A percentile compares a stretch with the other conserved stretches of the same genome.
These are phyloP conservation scores for Aspergillus glaucus DNA, from an alignment of 2,329 filamentous ascomycete genomes.

Conservation along the genomic window DNA sequence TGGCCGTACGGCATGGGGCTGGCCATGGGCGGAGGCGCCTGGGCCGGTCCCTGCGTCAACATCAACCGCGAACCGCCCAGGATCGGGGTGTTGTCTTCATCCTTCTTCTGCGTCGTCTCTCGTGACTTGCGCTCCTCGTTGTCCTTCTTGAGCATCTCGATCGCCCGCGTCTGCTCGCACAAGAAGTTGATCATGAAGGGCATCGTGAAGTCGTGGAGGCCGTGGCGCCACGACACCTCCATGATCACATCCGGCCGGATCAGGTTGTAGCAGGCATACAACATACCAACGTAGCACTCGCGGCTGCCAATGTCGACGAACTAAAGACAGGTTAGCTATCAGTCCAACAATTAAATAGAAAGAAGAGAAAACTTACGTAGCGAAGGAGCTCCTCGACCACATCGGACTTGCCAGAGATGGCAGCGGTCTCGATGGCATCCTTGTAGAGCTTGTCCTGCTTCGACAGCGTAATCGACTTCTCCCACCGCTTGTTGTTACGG, in stretches of 20 bases:
- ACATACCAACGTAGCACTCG: slow-evolving; percentile 99
- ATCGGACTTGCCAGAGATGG: slow-evolving; percentile 81
- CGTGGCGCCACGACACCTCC: slow-evolving; percentile 94
- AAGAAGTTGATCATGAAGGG: slow-evolving; percentile 99
- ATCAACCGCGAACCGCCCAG: slow-evolving; percentile 82
- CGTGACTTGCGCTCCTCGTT: slow-evolving; percentile 83
- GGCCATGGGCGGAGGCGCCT: slow-evolving; percentile 29
- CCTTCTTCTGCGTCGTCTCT: slow-evolving; percentile 71
- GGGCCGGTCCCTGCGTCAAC: slow-evolving; percentile 82
- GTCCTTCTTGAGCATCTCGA: slow-evolving; percentile 81
- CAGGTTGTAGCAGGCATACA: slow-evolving; percentile 96
- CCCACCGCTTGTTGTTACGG: slow-evolving; percentile 99
- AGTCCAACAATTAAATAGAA: neutral
- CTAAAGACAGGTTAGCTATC: slow-evolving; percentile 47
- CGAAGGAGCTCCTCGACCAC: slow-evolving; percentile 92
- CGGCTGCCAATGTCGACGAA: slow-evolving; percentile 99
- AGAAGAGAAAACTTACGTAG: slow-evolving; percentile 66
- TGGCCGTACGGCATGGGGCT: slow-evolving; percentile 65
- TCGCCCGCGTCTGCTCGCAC: slow-evolving; percentile 79
- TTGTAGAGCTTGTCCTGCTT: slow-evolving; percentile 99
- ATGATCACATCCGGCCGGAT: slow-evolving; percentile 88
- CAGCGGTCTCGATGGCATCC: slow-evolving; percentile 96
- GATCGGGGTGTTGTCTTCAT: slow-evolving; percentile 90
- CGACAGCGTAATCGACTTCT: slow-evolving; percentile 94
- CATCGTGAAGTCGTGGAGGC: slow-evolving; percentile 96